Evolutionary conservation across 768 basidiomycete species (phyloP).

Genomic region (Pleurotus giganteus): DNA sequence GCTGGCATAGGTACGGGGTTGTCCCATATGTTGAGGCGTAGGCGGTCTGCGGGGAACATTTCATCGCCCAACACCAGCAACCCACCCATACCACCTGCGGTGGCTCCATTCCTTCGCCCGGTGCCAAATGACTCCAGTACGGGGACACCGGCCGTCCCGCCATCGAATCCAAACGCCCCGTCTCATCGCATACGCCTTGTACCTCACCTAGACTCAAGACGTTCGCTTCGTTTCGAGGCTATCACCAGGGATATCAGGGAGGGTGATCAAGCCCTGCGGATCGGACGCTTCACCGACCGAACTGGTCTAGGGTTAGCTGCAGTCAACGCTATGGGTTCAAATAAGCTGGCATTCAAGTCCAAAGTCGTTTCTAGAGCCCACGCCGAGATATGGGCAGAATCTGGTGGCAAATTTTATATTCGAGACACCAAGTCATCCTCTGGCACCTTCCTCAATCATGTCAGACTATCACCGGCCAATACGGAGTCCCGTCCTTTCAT

Average conservation of each 20-base stretch:
- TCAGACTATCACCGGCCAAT: constrained; percentile 81
- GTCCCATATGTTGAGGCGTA: constrained; percentile 61
- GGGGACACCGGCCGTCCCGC: constrained; percentile 18
- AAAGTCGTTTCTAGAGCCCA: constrained; percentile 95
- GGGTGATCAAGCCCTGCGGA: constrained; percentile 70
- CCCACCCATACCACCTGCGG: constrained; percentile 7
- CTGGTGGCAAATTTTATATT: constrained; percentile 73
- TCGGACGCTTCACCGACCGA: constrained; percentile 93
- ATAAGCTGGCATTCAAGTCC: constrained; percentile 91
- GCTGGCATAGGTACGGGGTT: constrained; percentile 38
- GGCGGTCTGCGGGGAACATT: constrained; percentile 62
- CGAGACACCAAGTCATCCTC: constrained; percentile 86
- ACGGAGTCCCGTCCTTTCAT: constrained; percentile 74
- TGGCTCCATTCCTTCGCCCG: neutral
- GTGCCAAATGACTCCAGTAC: constrained; percentile 9
- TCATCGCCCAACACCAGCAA: constrained; percentile 23
- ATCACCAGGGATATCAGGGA: constrained; percentile 82
- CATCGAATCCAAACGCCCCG: constrained; percentile 18
- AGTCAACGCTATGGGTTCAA: constrained; percentile 66
- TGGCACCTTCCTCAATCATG: constrained; percentile 95
- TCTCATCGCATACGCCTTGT: constrained; percentile 86
- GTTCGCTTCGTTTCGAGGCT: constrained; percentile 89
- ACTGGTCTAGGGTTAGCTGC: constrained; percentile 64
- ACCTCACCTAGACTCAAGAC: constrained; percentile 88
- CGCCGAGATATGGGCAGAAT: constrained; percentile 89